Evolutionary conservation across 257 asterid species (phyloP).

Genomic region (Prunella vulgaris): DNA sequence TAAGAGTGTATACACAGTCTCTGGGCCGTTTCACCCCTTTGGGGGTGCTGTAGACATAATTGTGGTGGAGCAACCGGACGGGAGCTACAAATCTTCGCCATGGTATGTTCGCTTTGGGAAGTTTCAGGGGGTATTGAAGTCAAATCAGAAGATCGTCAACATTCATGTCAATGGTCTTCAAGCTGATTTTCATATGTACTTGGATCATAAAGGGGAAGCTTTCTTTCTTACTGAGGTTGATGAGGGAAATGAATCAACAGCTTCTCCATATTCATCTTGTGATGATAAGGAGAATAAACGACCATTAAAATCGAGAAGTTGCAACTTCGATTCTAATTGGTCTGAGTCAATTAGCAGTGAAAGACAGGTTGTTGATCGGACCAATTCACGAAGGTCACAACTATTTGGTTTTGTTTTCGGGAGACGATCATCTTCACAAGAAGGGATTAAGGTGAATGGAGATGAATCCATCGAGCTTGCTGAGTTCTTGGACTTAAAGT

Average conservation of each 20-base stretch:
- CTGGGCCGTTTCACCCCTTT: slow-evolving; percentile 96
- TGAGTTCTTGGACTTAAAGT: slow-evolving; percentile 81
- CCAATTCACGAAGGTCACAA: slow-evolving; percentile 47
- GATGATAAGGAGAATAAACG: slow-evolving; percentile 53
- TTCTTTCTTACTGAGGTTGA: slow-evolving; percentile 71
- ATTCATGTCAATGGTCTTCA: slow-evolving; percentile 74
- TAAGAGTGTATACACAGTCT: slow-evolving; percentile 66
- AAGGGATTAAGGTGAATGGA: slow-evolving; percentile 26
- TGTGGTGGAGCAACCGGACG: slow-evolving; percentile 88
- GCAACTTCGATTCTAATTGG: slow-evolving; percentile 35
- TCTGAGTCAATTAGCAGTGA: slow-evolving; percentile 29
- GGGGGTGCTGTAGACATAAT: slow-evolving; percentile 98
- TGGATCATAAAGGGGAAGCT: slow-evolving; percentile 87
- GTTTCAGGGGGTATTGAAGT: slow-evolving; percentile 89
- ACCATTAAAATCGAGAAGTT: slow-evolving; percentile 45
- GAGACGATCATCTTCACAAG: slow-evolving; percentile 36
- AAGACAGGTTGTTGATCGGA: slow-evolving; percentile 34
- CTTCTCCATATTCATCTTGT: slow-evolving; percentile 54
- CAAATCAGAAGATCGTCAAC: slow-evolving; percentile 77
- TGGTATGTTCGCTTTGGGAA: slow-evolving; percentile 98
- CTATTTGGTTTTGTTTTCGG: slow-evolving; percentile 66
- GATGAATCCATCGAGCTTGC: slow-evolving; percentile 74
- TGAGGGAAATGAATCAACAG: slow-evolving; percentile 29
- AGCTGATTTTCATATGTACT: slow-evolving; percentile 71
- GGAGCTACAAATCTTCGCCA: slow-evolving; percentile 88